A percentile compares a stretch with the other conserved stretches of the same genome.
These are phyloP conservation scores for Claviceps monticola DNA, from an alignment of 2,329 filamentous ascomycete species.

Conservation along the genomic window DNA sequence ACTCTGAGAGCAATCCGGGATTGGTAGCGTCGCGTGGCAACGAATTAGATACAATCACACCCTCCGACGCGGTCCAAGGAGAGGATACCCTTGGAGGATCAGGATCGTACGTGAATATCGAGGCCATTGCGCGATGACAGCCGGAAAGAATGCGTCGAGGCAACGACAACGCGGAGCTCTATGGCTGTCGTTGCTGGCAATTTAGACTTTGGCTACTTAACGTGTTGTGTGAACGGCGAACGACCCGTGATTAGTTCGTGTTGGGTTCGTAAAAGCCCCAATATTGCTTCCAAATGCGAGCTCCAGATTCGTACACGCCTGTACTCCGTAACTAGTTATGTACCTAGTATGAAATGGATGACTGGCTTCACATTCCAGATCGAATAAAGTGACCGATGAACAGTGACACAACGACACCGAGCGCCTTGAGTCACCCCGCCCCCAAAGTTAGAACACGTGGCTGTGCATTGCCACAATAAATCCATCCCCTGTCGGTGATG, in stretches of 20 bases:
- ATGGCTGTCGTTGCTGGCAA: too few species aligned
- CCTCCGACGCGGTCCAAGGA: constrained; percentile 61
- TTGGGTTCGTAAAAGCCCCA: too few species aligned
- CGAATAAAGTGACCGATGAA: too few species aligned
- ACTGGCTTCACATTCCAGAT: background rate
- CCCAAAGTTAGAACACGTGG: background rate
- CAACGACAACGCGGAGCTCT: background rate
- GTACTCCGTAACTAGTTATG: too few species aligned
- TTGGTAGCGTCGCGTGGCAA: constrained; percentile 15
- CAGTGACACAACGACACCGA: background rate
- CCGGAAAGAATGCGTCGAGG: background rate
- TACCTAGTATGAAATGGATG: background rate
- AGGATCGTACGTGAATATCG: constrained; percentile 89
- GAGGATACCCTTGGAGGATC: constrained; percentile 80
- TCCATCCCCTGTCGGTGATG: background rate
- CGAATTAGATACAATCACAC: constrained; percentile 18
- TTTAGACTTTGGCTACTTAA: too few species aligned
- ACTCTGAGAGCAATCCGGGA: constrained; percentile 39
- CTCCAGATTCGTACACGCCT: background rate
- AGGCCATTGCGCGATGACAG: constrained; percentile 49
- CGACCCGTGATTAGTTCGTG: too few species aligned
- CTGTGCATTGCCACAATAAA: background rate
- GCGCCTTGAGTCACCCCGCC: background rate
- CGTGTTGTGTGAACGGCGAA: too few species aligned
- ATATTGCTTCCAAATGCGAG: background rate